Base-by-base conservation (phyloP, 2,329 filamentous ascomycete species). In the Cladosporium sp. region DNA sequence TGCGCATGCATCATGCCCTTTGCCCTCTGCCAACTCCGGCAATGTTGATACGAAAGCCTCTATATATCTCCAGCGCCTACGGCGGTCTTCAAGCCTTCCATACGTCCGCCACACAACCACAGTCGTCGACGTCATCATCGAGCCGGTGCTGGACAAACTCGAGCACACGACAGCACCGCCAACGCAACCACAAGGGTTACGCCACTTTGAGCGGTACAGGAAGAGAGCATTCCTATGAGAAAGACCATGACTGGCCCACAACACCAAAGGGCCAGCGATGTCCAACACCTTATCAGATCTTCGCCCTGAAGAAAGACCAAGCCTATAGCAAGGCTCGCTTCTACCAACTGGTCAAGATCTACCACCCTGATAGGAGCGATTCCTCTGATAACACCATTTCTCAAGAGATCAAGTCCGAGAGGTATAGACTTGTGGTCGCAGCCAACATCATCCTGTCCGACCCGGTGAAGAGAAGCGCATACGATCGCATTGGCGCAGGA, bases 291-390 rank as follows among this genome's bases (percentile, higher is more conserved):
- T 98, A 99, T 80, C 91, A 98, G 74, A 91, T 99, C 75, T 89
- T 98, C 73, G 83, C 85, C 35, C 80, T 85, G 69, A 79, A 82
- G 63, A 85, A 81, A 71, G 81, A 82, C 65, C 88, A 87, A 16
- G 85, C 88, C 1, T 98, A 99, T 78, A 89, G 86, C 68, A 98
- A 99, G 79, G 80, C 84, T 52, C 88, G 88, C 67, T 99, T 93
- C 83, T 95, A 96, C 78, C 86, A 94, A 74, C 86, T 99, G 62
- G 95, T 96, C 66, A 99, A 98, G 81, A 83, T 96, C 56, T 99
- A 99, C 80, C 95, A 99, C 75, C 95, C 95, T 0, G 95, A 99
- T 78, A 86, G 86, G 66, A 82, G 78, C 68, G 70, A 73, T 46
- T 75, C 75, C 44, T 79, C 77, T 66, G 72, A 73, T 77, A 80